Conservation (phyloP, 352 stramenopile species). For the Phytophthora pisi region DNA sequence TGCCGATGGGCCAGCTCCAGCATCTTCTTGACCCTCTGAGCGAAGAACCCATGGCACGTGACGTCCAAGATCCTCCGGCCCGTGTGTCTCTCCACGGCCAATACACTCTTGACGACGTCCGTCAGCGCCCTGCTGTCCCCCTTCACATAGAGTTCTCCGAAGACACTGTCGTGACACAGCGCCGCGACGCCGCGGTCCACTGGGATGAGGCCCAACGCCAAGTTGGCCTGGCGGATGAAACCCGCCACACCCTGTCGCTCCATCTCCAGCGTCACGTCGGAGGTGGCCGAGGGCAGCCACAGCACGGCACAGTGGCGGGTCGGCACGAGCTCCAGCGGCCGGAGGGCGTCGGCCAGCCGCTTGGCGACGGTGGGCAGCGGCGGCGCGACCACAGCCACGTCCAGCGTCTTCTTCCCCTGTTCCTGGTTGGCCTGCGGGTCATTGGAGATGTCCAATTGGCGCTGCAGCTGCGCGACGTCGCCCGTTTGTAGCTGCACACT, state of each 20-base stretch:
- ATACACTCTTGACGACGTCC: slow-evolving; percentile 64
- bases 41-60: slow-evolving; percentile 58
- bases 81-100: slow-evolving; percentile 60
- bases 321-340: slow-evolving; percentile 34
- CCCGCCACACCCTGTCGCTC: slow-evolving; percentile 70
- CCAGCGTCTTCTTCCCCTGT: slow-evolving; percentile 15
- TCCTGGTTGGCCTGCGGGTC: slow-evolving; percentile 23
- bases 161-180: slow-evolving; percentile 70
- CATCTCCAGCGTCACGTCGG: slow-evolving; percentile 74
- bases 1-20: slow-evolving; percentile 57
- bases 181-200: slow-evolving; percentile 61
- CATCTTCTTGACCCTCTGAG: slow-evolving; percentile 63
- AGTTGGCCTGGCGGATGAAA: slow-evolving; percentile 55
- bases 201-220: slow-evolving; percentile 64
- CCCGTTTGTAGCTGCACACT: slow-evolving; percentile 42
- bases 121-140: slow-evolving; percentile 63
- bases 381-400: slow-evolving; percentile 62
- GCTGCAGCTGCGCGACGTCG: slow-evolving; percentile 38
- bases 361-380: slow-evolving; percentile 56
- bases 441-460: slow-evolving; percentile 41
- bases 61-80: slow-evolving; percentile 45
- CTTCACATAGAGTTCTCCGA: slow-evolving; percentile 77
- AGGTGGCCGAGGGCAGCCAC: slow-evolving; percentile 64
- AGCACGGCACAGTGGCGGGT: slow-evolving; percentile 48
- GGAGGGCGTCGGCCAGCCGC: slow-evolving; percentile 49